A percentile compares a stretch with the other conserved stretches of the same genome.
phyloP scores from a whole-genome alignment of 768 basidiomycete species.

The Russula sp. region DNA sequence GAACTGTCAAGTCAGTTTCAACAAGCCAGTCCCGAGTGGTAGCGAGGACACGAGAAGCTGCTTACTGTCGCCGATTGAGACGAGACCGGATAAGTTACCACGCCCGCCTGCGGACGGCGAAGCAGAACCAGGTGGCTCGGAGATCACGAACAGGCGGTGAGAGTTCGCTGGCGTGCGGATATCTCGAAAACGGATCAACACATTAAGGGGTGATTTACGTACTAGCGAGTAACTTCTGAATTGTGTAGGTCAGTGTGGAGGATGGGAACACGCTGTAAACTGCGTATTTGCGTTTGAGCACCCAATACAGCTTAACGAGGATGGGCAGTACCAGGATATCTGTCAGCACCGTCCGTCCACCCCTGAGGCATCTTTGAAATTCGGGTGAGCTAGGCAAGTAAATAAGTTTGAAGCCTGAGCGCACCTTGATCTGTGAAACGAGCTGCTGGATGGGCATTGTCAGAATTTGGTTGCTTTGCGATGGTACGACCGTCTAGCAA shows the following conservation, averaged over 20 bases:
- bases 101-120: constrained; percentile 44
- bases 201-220: constrained; percentile 29
- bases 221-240: constrained; percentile 82
- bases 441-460: constrained; percentile 64
- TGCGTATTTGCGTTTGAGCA: constrained; percentile 27
- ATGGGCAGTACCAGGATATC: constrained; percentile 55
- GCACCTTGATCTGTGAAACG: constrained; percentile 65
- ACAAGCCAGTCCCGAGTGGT: background rate
- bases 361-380: constrained; percentile 44
- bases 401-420: background rate
- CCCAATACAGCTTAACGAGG: background rate
- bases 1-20: constrained; percentile 39
- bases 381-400: background rate
- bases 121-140: constrained; percentile 46
- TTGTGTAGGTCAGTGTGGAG: constrained; percentile 60
- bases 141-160: constrained; percentile 73
- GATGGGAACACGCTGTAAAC: constrained; percentile 71
- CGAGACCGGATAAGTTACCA: constrained; percentile 62
- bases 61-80: constrained; percentile 75
- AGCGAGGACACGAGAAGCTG: constrained; percentile 26
- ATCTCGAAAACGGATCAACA: background rate
- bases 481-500: constrained; percentile 65
- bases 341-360: constrained; percentile 72
- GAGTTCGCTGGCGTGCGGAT: constrained; percentile 52
- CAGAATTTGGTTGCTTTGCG: constrained; percentile 73